phyloP scores from a whole-genome alignment of 2,329 filamentous ascomycete genomes.

The Penicillium sp. region DNA sequence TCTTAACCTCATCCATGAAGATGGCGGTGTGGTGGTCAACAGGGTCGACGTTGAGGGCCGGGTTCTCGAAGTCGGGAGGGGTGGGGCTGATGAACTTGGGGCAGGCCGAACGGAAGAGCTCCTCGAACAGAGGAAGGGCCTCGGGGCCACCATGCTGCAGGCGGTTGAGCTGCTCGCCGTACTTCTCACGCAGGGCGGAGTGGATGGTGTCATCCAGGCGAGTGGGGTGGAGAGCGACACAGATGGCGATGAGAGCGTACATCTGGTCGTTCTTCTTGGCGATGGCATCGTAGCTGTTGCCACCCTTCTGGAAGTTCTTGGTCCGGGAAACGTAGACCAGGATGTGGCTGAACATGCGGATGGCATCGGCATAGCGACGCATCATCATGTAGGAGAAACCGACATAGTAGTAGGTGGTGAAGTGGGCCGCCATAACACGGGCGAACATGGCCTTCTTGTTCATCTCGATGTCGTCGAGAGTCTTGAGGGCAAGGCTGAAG shows the following conservation, averaged over 20 bases:
- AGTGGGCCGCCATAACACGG: constrained; percentile 97
- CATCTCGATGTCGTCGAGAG: constrained; percentile 96
- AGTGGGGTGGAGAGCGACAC: constrained; percentile 93
- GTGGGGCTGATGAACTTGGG: constrained; percentile 99
- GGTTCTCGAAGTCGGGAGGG: constrained; percentile 94
- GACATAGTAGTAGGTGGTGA: constrained; percentile 99
- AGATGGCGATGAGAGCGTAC: constrained; percentile 98
- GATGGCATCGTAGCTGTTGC: constrained; percentile 80
- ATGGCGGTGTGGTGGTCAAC: constrained; percentile 93
- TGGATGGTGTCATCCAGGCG: constrained; percentile 98
- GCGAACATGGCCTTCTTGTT: constrained; percentile 99
- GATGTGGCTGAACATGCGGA: constrained; percentile 99
- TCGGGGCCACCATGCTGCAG: constrained; percentile 94
- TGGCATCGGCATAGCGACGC: constrained; percentile 96
- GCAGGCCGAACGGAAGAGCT: constrained; percentile 94
- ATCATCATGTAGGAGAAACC: constrained; percentile 99
- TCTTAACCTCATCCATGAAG: constrained; percentile 99
- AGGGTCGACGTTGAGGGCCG: constrained; percentile 88
- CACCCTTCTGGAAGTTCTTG: constrained; percentile 99
- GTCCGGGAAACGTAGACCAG: constrained; percentile 96
- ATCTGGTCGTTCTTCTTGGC: constrained; percentile 99
- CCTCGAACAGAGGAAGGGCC: constrained; percentile 90
- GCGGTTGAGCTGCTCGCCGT: constrained; percentile 93
- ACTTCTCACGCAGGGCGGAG: constrained; percentile 95
- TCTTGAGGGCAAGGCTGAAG: constrained; percentile 97